These are phyloP conservation scores for Penicillium riverlandense DNA, from an alignment of 495 filamentous ascomycete genomes.

Conservation along the genomic window DNA sequence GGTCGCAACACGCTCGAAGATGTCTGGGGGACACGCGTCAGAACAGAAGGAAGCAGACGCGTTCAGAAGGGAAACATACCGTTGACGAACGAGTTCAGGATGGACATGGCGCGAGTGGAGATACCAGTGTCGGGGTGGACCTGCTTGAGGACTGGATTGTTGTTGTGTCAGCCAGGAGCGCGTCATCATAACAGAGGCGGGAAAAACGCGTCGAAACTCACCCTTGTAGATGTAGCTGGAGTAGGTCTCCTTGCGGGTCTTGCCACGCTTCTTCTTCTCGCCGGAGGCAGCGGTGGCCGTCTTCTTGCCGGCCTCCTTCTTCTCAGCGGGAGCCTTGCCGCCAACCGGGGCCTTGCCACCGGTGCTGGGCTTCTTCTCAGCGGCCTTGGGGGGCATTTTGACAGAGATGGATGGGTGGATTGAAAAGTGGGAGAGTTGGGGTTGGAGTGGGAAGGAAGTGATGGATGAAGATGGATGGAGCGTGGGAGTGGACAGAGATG, in stretches of 20 bases:
- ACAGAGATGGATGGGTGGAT: neutral
- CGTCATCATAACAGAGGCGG: slow-evolving; percentile 11
- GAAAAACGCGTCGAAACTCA: slow-evolving; percentile 45
- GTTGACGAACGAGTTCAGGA: slow-evolving; percentile 99
- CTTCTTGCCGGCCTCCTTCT: slow-evolving; percentile 99
- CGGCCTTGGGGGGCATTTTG: slow-evolving; percentile 93
- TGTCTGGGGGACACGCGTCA: slow-evolving; percentile 55
- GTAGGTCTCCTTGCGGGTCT: slow-evolving; percentile 99
- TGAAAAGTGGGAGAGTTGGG: slow-evolving; percentile 17
- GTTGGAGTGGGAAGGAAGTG: slow-evolving; percentile 1
- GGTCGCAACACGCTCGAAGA: slow-evolving; percentile 98
- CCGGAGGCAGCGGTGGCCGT: slow-evolving; percentile 75
- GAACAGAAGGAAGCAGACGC: neutral
- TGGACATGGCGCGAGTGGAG: slow-evolving; percentile 99
- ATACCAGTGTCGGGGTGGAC: slow-evolving; percentile 99
- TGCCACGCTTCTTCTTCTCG: slow-evolving; percentile 99
- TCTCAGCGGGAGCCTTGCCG: slow-evolving; percentile 81
- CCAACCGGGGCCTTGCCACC: slow-evolving; percentile 92
- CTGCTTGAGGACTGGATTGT: slow-evolving; percentile 85
- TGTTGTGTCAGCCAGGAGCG: neutral
- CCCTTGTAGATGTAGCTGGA: slow-evolving; percentile 99
- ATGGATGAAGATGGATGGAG: slow-evolving; percentile 20
- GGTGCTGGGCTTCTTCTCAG: slow-evolving; percentile 93
- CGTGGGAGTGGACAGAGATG: slow-evolving; percentile 23
- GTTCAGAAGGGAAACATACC: slow-evolving; percentile 51